Conservation (phyloP, 192 early-diverging fungal species). For the Umbelopsis ramanniana region DNA sequence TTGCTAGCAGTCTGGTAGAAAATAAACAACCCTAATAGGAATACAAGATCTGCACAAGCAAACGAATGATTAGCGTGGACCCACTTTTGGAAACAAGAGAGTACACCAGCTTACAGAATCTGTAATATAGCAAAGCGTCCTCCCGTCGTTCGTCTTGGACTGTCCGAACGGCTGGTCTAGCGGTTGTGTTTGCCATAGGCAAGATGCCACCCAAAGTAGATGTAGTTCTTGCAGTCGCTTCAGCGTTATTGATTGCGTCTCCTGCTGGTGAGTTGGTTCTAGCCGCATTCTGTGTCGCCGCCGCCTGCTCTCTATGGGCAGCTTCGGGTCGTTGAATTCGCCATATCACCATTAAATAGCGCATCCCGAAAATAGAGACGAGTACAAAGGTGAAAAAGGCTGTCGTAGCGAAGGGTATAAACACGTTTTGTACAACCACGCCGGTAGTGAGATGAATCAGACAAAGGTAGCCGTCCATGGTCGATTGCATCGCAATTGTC, state of each 20-base stretch:
- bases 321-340: slow-evolving; percentile 66
- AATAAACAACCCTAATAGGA: slow-evolving; percentile 63
- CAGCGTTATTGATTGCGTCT: background rate
- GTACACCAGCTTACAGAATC: slow-evolving; percentile 57
- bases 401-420: slow-evolving; percentile 61
- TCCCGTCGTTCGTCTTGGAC: slow-evolving; percentile 44
- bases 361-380: slow-evolving; percentile 70
- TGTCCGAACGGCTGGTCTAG: slow-evolving; percentile 24
- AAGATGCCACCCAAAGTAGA: slow-evolving; percentile 40
- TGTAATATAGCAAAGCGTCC: slow-evolving; percentile 55
- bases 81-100: slow-evolving; percentile 22
- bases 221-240: background rate
- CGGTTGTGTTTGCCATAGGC: slow-evolving; percentile 35
- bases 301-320: slow-evolving; percentile 5
- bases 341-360: slow-evolving; percentile 74
- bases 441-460: slow-evolving; percentile 64
- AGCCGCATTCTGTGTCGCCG: slow-evolving; percentile 17
- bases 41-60: slow-evolving; percentile 53
- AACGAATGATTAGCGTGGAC: background rate
- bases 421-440: slow-evolving; percentile 54
- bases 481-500: slow-evolving; percentile 62
- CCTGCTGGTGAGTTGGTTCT: background rate
- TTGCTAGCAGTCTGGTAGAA: slow-evolving; percentile 61
- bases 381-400: slow-evolving; percentile 69
- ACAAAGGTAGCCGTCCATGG: slow-evolving; percentile 70